Evolutionary conservation across 305 asterid species (phyloP).

Genomic region (Fraxinus angustifolia): DNA sequence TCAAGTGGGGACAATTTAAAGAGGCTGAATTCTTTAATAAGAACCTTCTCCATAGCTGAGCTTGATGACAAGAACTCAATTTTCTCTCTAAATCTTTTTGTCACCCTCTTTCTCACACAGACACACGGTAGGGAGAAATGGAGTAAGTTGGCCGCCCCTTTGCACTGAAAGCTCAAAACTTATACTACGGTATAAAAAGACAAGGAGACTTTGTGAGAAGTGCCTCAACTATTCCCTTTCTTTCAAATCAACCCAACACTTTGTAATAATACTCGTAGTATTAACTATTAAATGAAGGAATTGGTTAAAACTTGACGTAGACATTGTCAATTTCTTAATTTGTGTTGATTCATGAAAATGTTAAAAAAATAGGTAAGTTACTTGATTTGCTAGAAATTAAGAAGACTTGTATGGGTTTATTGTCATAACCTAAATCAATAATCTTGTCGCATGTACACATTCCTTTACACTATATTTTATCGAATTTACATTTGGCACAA

Average conservation of each 20-base stretch:
- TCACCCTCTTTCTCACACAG: slow-evolving; percentile 22
- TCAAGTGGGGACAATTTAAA: slow-evolving; percentile 20
- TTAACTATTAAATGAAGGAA: not conserved
- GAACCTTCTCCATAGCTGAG: slow-evolving; percentile 30
- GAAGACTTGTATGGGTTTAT: not conserved
- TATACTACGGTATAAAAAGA: slow-evolving; percentile 33
- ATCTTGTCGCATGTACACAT: too few relatives aligned
- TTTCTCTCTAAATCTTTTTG: slow-evolving; percentile 8
- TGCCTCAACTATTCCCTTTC: slow-evolving; percentile 22
- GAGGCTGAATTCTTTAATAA: slow-evolving; percentile 28
- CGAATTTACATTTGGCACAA: not conserved
- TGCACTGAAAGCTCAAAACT: slow-evolving; percentile 22
- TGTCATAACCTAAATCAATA: not conserved
- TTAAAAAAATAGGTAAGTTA: not conserved
- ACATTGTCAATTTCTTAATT: not conserved
- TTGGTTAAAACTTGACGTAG: not conserved
- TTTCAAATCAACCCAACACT: slow-evolving; percentile 2
- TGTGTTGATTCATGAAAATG: not conserved
- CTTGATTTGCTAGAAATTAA: not conserved
- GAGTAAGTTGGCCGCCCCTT: slow-evolving; percentile 20
- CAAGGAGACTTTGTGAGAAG: not conserved
- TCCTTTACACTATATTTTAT: too few relatives aligned
- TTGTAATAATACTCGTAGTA: not conserved
- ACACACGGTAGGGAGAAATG: slow-evolving; percentile 10
- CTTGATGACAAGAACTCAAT: slow-evolving; percentile 47